phyloP scores from a whole-genome alignment of 495 filamentous ascomycete species.

The Aspergillus cavernicola region DNA sequence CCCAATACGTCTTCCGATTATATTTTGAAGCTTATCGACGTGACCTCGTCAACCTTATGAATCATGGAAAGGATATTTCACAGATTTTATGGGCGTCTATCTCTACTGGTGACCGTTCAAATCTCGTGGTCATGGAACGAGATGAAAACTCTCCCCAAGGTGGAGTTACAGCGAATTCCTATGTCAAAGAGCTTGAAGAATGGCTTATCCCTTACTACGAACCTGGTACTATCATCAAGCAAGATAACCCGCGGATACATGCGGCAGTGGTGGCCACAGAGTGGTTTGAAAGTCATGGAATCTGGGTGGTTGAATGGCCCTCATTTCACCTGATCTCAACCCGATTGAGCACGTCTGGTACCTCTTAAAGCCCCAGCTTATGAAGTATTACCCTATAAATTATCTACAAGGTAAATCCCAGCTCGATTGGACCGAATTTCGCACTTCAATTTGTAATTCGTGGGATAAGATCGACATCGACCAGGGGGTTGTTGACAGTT shows the following conservation, averaged over 20 bases:
- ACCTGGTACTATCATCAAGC: not conserved
- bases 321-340: slow-evolving; percentile 1
- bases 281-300: not conserved
- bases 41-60: not conserved
- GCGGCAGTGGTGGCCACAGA: not conserved
- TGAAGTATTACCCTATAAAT: not conserved
- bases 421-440: not conserved
- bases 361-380: not conserved
- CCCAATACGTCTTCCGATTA: not conserved
- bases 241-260: not conserved
- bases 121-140: not conserved
- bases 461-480: not conserved
- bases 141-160: not conserved
- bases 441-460: not conserved
- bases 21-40: not conserved
- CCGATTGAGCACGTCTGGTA: not conserved
- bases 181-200: not conserved
- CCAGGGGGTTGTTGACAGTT: not conserved
- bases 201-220: not conserved
- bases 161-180: not conserved
- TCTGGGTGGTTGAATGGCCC: not conserved
- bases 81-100: not conserved
- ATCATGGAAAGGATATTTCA: not conserved
- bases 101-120: not conserved
- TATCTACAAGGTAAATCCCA: not conserved